Base-by-base conservation (phyloP, 2,329 filamentous ascomycete genomes). In the Scolecobasidium constrictum region DNA sequence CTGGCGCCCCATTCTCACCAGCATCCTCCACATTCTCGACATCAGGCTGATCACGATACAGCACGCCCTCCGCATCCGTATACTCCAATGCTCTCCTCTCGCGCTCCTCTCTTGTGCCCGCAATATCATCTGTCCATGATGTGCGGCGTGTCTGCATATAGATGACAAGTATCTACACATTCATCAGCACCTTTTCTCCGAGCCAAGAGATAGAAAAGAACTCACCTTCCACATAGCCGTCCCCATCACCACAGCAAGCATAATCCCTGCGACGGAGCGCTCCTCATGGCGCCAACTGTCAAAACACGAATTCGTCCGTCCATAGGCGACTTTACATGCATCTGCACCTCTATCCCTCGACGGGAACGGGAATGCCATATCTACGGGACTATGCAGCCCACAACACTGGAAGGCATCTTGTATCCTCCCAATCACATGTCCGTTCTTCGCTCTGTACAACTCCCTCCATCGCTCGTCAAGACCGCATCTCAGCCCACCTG, bases 371-470 rank as follows among this genome's bases (percentile, higher is more conserved):
- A 71, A 84, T 0, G 73, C 71, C 49, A 72, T 73, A 52, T 86
- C 79, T 21, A 55, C 58, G 20, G 75, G 54, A 4, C 65, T 69
- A 43, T 67, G 67, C 23, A 83, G 64, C 0, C 82, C 82, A 50
- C 82, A 86, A 61, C 82, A 86, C 5, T 71, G 55, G 22, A 83
- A 70, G 0, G 68, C 57, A 53, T 86, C 77, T 52, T 86, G 82
- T 40, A 86, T 79, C 2, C 61, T 57, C 34, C 68, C 63, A 44
- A 86, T 71, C 2, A 66, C 57, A 4, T 53, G 52, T 1, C 48
- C 66, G 43, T 83, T 64, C 46, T 78, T 75, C 0, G 52, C 50
- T 0, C 49, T 56, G 50, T 67, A 84, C 45, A 83, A 53, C 3
- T 46, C 48, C 49, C 65, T 61, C 81, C 81, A 86, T 31, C 56